These are phyloP conservation scores for Chenopodium formosanum DNA, from an alignment of 148 eudicot genomes.

Conservation along the genomic window DNA sequence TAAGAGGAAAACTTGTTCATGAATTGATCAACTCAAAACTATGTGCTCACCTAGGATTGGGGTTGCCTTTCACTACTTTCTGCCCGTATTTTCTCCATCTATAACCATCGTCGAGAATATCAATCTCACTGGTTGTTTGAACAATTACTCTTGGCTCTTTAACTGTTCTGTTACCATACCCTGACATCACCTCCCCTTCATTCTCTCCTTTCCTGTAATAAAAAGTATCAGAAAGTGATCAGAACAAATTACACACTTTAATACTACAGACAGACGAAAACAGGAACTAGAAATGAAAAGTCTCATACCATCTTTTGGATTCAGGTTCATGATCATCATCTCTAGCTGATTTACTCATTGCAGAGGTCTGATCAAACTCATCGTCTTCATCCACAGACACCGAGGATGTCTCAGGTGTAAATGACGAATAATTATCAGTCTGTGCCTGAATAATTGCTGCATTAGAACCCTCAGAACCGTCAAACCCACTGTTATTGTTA, in stretches of 20 bases:
- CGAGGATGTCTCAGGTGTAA: slow-evolving; percentile 68
- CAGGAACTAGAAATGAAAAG: neutral
- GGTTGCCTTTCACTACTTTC: slow-evolving; percentile 86
- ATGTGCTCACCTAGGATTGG: slow-evolving; percentile 63
- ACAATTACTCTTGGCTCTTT: slow-evolving; percentile 78
- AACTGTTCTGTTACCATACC: slow-evolving; percentile 60
- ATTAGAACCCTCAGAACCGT: slow-evolving; percentile 23
- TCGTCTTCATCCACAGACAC: slow-evolving; percentile 62
- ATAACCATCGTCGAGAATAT: slow-evolving; percentile 77
- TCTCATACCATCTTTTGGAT: slow-evolving; percentile 67
- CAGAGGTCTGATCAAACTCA: slow-evolving; percentile 62
- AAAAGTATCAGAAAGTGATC: neutral
- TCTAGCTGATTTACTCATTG: slow-evolving; percentile 50
- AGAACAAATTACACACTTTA: neutral
- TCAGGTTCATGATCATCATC: slow-evolving; percentile 60
- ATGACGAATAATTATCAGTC: slow-evolving; percentile 31
- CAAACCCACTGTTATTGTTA: slow-evolving; percentile 14
- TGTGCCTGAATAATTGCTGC: slow-evolving; percentile 14
- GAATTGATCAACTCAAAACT: too few relatives aligned
- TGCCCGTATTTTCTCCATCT: slow-evolving; percentile 89
- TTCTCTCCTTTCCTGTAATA: slow-evolving; percentile 65
- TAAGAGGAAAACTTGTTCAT: neutral
- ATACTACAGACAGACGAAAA: neutral
- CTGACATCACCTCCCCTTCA: slow-evolving; percentile 66
- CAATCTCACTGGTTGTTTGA: slow-evolving; percentile 83